A percentile compares a stretch with the other conserved stretches of the same genome.
Conservation (phyloP, 805 yeast species). For the Wickerhamiella sergipiensis region DNA sequence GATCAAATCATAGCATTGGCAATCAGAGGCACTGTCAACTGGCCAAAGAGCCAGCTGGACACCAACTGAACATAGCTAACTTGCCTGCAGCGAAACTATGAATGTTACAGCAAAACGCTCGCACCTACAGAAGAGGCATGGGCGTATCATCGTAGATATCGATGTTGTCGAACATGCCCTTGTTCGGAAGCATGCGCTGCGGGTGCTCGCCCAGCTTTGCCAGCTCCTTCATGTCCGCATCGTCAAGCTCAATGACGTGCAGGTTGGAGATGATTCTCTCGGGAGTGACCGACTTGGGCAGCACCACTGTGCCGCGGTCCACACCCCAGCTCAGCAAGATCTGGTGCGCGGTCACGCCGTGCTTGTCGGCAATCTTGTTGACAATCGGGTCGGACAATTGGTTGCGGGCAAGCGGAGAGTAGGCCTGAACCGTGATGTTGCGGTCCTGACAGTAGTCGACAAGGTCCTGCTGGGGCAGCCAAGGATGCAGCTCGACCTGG, state of each 20-base stretch:
- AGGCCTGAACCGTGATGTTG: constrained; percentile 56
- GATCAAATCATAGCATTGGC: too few relatives aligned
- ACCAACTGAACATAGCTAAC: too few relatives aligned
- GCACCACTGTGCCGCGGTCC: constrained; percentile 44
- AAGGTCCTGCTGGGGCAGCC: constrained; percentile 56
- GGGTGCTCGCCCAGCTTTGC: constrained; percentile 19
- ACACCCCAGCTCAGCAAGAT: constrained; percentile 36
- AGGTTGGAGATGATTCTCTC: constrained; percentile 45
- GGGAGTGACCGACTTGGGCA: constrained; percentile 54
- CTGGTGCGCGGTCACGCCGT: constrained; percentile 32
- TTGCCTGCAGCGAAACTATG: too few relatives aligned
- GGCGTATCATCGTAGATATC: not conserved
- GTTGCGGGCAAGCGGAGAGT: constrained; percentile 61
- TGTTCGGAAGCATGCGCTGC: constrained; percentile 4
- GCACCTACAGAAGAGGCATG: not conserved
- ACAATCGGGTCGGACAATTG: constrained; percentile 28
- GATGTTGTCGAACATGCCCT: not conserved
- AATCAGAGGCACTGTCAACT: too few relatives aligned
- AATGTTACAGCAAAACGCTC: not conserved
- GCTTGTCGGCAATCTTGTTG: constrained; percentile 27
- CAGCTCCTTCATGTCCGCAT: constrained; percentile 20
- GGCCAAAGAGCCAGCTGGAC: too few relatives aligned
- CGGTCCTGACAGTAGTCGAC: constrained; percentile 44
- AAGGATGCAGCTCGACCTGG: constrained; percentile 76
- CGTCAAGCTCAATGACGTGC: constrained; percentile 36